Evolutionary conservation across 805 yeast genomes (phyloP).

Genomic region (Kodamaea restingae): DNA sequence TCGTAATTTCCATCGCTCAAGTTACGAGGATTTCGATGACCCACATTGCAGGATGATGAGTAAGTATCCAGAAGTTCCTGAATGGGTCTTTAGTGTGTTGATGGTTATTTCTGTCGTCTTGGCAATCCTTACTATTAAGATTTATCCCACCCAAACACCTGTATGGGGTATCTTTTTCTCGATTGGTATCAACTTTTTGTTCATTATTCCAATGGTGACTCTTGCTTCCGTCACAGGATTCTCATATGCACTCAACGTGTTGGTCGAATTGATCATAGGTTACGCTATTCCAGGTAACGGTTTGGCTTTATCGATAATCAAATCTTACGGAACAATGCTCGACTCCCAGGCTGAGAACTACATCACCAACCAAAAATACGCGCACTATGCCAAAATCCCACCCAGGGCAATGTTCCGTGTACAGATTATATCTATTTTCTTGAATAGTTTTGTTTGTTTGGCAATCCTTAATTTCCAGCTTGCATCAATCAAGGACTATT

Average conservation of each 20-base stretch:
- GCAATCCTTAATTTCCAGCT: constrained; percentile 22
- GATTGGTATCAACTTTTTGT: constrained; percentile 28
- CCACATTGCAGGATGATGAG: constrained; percentile 32
- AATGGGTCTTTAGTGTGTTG: constrained; percentile 24
- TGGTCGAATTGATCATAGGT: constrained; percentile 35
- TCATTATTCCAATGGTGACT: constrained; percentile 30
- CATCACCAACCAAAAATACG: constrained; percentile 56
- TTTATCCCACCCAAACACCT: constrained; percentile 33
- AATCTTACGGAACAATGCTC: constrained; percentile 55
- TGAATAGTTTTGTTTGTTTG: constrained; percentile 20
- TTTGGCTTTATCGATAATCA: constrained; percentile 43
- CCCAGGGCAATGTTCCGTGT: constrained; percentile 54
- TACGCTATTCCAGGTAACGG: constrained; percentile 37
- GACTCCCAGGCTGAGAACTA: constrained; percentile 55
- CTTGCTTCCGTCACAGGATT: constrained; percentile 30
- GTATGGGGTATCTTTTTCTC: constrained; percentile 37
- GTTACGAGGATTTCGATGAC: constrained; percentile 30
- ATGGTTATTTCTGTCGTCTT: constrained; percentile 26
- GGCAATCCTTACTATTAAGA: constrained; percentile 28
- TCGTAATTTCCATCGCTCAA: constrained; percentile 19
- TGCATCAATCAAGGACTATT: constrained; percentile 16
- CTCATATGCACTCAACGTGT: constrained; percentile 31
- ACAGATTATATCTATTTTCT: constrained; percentile 21
- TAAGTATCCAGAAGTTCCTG: constrained; percentile 33
- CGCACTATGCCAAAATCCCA: constrained; percentile 61